Percentiles rank a stretch among this genome's conserved stretches.
Conservation (phyloP, 177 flowering plant genomes). For the Vitis hybrid region DNA sequence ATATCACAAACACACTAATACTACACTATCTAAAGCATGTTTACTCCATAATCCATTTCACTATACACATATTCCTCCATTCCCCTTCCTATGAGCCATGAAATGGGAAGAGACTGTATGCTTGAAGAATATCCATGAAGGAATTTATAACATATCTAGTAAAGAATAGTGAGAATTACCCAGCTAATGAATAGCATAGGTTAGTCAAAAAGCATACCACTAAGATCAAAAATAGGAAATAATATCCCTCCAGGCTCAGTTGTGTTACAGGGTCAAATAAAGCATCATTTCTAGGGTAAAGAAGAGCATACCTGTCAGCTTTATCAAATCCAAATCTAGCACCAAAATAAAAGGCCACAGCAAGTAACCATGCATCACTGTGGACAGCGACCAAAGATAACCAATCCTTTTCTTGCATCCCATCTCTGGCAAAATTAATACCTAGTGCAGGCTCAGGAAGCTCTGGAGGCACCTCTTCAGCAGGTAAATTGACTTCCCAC, state of each 20-base stretch:
- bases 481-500: constrained; percentile 69
- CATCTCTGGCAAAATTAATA: constrained; percentile 64
- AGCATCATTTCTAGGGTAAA: background rate
- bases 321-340: constrained; percentile 62
- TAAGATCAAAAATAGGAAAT: background rate
- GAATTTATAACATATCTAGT: background rate
- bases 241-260: background rate
- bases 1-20: background rate
- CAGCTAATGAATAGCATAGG: too few relatives aligned
- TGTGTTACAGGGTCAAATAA: background rate
- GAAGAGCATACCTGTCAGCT: constrained; percentile 46
- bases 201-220: background rate
- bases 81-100: background rate
- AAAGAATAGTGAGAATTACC: background rate
- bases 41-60: background rate
- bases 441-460: constrained; percentile 69
- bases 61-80: background rate
- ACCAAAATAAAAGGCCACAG: constrained; percentile 66
- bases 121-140: background rate
- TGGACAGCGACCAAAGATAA: constrained; percentile 60
- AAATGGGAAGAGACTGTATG: background rate
- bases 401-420: constrained; percentile 71
- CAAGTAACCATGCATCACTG: constrained; percentile 64
- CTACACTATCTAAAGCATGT: background rate
- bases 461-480: constrained; percentile 69